phyloP scores from a whole-genome alignment of 2,329 filamentous ascomycete genomes.

The Fusarium sp. region DNA sequence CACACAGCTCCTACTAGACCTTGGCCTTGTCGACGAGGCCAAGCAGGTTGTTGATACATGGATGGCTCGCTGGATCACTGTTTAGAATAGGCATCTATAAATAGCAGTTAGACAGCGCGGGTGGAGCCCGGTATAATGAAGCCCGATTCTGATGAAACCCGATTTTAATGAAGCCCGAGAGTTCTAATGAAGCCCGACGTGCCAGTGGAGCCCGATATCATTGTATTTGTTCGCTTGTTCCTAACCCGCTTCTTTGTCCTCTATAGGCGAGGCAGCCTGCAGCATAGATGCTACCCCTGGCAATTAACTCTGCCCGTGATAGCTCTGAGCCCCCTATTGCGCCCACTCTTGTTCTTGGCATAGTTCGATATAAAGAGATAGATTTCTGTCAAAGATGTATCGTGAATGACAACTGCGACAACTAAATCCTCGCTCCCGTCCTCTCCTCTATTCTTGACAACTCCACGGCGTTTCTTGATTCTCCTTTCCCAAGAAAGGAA shows the following conservation, averaged over 20 bases:
- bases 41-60: slow-evolving; percentile 66
- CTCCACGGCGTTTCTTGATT: not conserved
- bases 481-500: not conserved
- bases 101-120: not conserved
- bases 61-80: slow-evolving; percentile 68
- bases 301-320: not conserved
- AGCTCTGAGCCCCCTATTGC: not conserved
- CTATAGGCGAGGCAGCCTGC: not conserved
- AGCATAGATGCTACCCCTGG: not conserved
- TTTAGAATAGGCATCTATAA: not conserved
- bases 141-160: not conserved
- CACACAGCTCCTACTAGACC: slow-evolving; percentile 63
- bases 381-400: not conserved
- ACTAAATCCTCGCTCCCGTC: not conserved
- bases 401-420: not conserved
- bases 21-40: slow-evolving; percentile 71
- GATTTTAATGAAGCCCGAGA: not conserved
- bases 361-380: not conserved
- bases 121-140: not conserved
- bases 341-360: not conserved
- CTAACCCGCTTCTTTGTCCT: not conserved
- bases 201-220: not conserved
- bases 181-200: not conserved
- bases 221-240: not conserved
- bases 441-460: not conserved